A percentile compares a stretch with the other conserved stretches of the same genome.
Conservation (phyloP, 106 monocot genomes). For the Acorus calamus region DNA sequence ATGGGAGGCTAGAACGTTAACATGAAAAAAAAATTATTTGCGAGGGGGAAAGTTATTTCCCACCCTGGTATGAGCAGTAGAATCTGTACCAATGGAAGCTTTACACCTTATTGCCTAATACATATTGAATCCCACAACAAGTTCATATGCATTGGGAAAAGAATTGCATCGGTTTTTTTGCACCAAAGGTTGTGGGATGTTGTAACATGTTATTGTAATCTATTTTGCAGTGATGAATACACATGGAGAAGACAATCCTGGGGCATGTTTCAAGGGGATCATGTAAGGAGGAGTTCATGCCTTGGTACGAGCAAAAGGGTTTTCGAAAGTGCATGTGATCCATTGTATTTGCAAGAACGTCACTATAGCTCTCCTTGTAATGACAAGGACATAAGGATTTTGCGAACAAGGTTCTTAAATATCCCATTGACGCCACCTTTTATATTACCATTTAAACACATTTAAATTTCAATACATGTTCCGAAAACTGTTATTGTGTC, state of each 20-base stretch:
- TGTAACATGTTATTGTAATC: neutral
- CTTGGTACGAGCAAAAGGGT: constrained; percentile 22
- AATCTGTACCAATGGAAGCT: no score
- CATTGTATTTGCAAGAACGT: constrained; percentile 18
- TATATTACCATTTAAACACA: neutral
- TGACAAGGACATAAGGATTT: constrained; percentile 13
- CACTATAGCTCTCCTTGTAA: constrained; percentile 16
- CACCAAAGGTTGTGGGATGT: no score
- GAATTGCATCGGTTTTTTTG: no score
- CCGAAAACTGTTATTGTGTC: no score
- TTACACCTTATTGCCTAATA: no score
- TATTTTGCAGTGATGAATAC: constrained; percentile 53
- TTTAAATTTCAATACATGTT: no score
- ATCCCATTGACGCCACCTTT: neutral
- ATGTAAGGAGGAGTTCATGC: constrained; percentile 17
- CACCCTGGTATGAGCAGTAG: no score
- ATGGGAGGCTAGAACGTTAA: no score
- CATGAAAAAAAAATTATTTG: no score
- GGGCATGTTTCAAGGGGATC: constrained; percentile 12
- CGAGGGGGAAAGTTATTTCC: no score
- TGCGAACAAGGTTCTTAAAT: constrained; percentile 36
- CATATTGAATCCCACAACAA: no score
- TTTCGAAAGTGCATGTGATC: constrained; percentile 12
- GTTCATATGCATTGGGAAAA: no score
- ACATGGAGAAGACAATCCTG: constrained; percentile 34